Base-by-base conservation (phyloP, 225 moss, liverwort and hornwort species). In the Asterella californica region DNA sequence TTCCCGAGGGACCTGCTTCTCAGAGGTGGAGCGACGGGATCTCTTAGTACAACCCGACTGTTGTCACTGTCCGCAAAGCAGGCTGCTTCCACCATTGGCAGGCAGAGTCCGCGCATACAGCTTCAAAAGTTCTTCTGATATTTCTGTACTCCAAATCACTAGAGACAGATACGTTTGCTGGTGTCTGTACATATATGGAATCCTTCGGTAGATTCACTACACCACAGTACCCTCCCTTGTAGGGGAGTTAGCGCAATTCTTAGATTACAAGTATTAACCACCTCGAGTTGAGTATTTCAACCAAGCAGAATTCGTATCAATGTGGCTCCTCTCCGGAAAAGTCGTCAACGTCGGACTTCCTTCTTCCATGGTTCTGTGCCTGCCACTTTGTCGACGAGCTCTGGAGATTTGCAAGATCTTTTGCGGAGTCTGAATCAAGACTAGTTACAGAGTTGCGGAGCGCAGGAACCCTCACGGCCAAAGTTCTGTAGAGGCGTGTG, bases 381-480 rank as follows among this genome's bases (percentile, higher is more conserved):
- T 61, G 86, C 78, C 55, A 79, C 27, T 84, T 87, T n/a, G 79
- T 30, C 52, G 81, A 83, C 2, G 54, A 42, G 77, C 66, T 79
- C 63, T 81, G 83, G 30, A 78, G 66, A 50, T 38, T 38, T 22
- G 52, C 53, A 37, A 79, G 79, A 29, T 81, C 86, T 76, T 49
- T 79, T 47, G 33, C 18, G 21, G 83, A 27, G 15, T 83, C 86
- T 61, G 83, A 60, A 14, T 87, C 86, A 21, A 76, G 62, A 64
- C 30, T 27, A 32, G 59, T 77, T 78, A 84, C 82, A 45, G 78
- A 65, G 66, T 57, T 78, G 24, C 84, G 79, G 17, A 99, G 85
- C 18, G 95, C 92, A 66, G 99, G 99, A 74, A 99, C 99, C 79
- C 99, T 87, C 32, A 90, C 82, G 4, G 91, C 93, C 37, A 99